These are phyloP conservation scores for Raffaelea arxii DNA, from an alignment of 2,329 filamentous ascomycete genomes.

Conservation along the genomic window DNA sequence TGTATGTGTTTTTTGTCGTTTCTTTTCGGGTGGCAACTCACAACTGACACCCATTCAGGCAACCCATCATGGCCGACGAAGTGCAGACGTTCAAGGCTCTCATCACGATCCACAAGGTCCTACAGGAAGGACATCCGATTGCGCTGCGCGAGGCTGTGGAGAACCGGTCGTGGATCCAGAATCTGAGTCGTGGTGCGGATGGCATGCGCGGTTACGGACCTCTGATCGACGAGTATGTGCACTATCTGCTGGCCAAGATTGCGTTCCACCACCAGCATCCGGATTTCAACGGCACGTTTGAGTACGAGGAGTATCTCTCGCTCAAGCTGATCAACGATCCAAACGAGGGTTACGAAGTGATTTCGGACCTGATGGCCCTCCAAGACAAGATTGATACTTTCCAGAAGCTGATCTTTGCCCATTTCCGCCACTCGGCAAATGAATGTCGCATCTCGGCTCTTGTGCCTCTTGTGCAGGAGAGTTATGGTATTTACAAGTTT, in stretches of 20 bases:
- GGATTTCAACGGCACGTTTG: slow-evolving; percentile 97
- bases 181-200: slow-evolving; percentile 78
- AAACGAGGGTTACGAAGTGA: slow-evolving; percentile 95
- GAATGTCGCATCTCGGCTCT: slow-evolving; percentile 93
- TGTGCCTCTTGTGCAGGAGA: slow-evolving; percentile 90
- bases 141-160: slow-evolving; percentile 81
- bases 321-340: slow-evolving; percentile 97
- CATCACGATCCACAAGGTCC: slow-evolving; percentile 93
- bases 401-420: slow-evolving; percentile 96
- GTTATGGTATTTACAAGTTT: slow-evolving; percentile 99
- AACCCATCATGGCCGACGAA: slow-evolving; percentile 97
- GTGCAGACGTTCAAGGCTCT: slow-evolving; percentile 98
- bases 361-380: slow-evolving; percentile 88
- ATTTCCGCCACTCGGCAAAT: slow-evolving; percentile 84
- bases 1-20: slow-evolving; percentile 40
- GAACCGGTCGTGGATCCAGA: slow-evolving; percentile 86
- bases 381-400: slow-evolving; percentile 98
- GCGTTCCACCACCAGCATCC: slow-evolving; percentile 95
- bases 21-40: neutral
- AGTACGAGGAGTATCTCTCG: slow-evolving; percentile 98
- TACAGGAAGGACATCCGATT: slow-evolving; percentile 90
- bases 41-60: slow-evolving; percentile 38
- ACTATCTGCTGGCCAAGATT: slow-evolving; percentile 87
- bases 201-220: slow-evolving; percentile 84
- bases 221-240: slow-evolving; percentile 93